Percentiles rank a stretch among this genome's conserved stretches.
Evolutionary conservation across 2,329 filamentous ascomycete species (phyloP).

Genomic region (Fusarium sp.): DNA sequence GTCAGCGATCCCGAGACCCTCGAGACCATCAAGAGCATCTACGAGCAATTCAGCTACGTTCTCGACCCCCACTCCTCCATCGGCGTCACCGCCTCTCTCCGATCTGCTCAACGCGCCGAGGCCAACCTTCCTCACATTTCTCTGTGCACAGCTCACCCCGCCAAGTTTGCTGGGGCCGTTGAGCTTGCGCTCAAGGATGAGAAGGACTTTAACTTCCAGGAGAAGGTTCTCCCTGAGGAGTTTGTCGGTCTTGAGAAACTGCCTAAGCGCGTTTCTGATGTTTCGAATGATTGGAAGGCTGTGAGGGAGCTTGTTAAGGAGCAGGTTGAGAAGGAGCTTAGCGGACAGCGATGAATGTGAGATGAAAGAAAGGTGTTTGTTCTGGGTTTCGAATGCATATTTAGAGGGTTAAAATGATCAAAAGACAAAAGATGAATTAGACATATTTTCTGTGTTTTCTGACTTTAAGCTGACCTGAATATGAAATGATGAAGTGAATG

Average conservation of each 20-base stretch:
- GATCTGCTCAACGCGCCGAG: slow-evolving; percentile 69
- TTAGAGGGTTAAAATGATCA: slow-evolving; percentile 2
- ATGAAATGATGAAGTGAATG: neutral
- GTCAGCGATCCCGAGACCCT: slow-evolving; percentile 75
- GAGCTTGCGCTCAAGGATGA: slow-evolving; percentile 78
- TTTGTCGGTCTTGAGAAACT: slow-evolving; percentile 82
- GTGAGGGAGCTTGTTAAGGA: slow-evolving; percentile 80
- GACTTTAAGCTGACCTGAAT: neutral
- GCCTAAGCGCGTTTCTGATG: slow-evolving; percentile 77
- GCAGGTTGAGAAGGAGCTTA: slow-evolving; percentile 75
- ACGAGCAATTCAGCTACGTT: slow-evolving; percentile 75
- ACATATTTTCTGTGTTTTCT: neutral
- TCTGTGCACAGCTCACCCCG: slow-evolving; percentile 92
- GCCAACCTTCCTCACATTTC: slow-evolving; percentile 76
- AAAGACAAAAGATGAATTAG: neutral
- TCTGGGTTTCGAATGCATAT: neutral
- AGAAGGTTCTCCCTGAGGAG: slow-evolving; percentile 80
- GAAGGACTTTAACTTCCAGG: slow-evolving; percentile 78
- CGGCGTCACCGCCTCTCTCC: slow-evolving; percentile 78
- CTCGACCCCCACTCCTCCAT: slow-evolving; percentile 95
- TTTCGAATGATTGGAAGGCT: slow-evolving; percentile 77
- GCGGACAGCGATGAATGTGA: slow-evolving; percentile 38
- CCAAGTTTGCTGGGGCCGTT: slow-evolving; percentile 91
- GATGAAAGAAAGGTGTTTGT: slow-evolving; percentile 2
- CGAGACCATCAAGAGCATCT: slow-evolving; percentile 68